These are phyloP conservation scores for Salix viminalis DNA, from an alignment of 345 rosid species.

Conservation along the genomic window DNA sequence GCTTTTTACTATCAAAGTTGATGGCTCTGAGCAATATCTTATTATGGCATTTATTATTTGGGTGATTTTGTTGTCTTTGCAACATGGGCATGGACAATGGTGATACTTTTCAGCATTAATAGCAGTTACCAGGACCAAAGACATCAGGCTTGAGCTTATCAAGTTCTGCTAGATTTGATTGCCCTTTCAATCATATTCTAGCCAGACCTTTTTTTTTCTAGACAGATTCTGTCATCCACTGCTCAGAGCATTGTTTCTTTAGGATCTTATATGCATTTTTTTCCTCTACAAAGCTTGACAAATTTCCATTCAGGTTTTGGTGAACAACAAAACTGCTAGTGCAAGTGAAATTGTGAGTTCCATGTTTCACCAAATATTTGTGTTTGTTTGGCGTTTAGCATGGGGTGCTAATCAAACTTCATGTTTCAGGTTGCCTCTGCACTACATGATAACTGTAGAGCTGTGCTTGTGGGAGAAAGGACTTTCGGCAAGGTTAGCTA, in stretches of 20 bases:
- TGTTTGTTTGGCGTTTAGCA: background rate
- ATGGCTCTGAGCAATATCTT: background rate
- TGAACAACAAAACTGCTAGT: slow-evolving; percentile 85
- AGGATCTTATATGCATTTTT: background rate
- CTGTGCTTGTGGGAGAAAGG: slow-evolving; percentile 87
- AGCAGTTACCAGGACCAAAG: background rate
- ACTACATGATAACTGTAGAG: slow-evolving; percentile 96
- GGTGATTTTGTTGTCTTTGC: slow-evolving; percentile 1
- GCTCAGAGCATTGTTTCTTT: background rate
- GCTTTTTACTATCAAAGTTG: background rate
- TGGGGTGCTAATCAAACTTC: slow-evolving; percentile 8
- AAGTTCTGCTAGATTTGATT: background rate
- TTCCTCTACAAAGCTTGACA: background rate
- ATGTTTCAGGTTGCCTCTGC: slow-evolving; percentile 86
- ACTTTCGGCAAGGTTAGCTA: slow-evolving; percentile 80
- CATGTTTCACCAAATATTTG: slow-evolving; percentile 2
- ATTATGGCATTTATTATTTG: background rate
- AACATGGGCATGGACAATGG: background rate
- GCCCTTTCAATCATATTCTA: background rate
- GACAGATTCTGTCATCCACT: background rate
- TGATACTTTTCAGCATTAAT: background rate
- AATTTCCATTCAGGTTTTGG: slow-evolving; percentile 58
- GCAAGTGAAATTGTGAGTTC: slow-evolving; percentile 91
- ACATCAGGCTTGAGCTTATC: background rate
- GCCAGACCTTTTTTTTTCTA: no score